These are phyloP conservation scores for Paraglomus brasilianum DNA, from an alignment of 192 early-diverging fungal species.

Conservation along the genomic window DNA sequence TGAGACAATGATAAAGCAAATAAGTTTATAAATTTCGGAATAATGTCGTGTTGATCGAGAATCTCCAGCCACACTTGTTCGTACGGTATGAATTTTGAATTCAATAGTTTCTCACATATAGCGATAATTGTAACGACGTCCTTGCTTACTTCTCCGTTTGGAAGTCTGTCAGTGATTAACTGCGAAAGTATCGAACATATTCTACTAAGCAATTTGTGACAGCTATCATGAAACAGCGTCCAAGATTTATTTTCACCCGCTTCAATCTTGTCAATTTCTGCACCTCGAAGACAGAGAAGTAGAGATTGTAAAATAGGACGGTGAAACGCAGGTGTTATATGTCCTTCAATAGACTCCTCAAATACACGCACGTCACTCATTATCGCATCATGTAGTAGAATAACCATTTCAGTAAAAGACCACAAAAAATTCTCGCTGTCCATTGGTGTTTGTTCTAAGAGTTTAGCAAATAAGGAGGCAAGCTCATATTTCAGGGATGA, in stretches of 20 bases:
- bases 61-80: conserved; percentile 11
- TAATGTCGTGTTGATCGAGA: conserved; percentile 11
- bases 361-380: conserved; percentile 16
- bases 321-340: conserved; percentile 29
- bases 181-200: conserved; percentile 1
- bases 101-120: conserved; percentile 3
- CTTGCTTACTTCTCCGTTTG: not conserved
- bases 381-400: conserved; percentile 11
- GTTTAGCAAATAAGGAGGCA: conserved; percentile 7
- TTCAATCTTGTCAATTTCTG: conserved; percentile 4
- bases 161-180: no score
- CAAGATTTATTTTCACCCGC: not conserved
- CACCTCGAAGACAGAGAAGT: conserved; percentile 36
- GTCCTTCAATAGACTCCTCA: not conserved
- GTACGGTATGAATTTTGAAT: conserved; percentile 24
- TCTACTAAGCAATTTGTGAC: conserved; percentile 12
- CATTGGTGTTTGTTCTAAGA: conserved; percentile 11
- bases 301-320: conserved; percentile 39
- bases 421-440: not conserved
- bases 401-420: conserved; percentile 16
- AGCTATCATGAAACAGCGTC: conserved; percentile 6
- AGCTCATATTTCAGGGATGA: conserved; percentile 1
- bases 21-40: conserved; percentile 8
- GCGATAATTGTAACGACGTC: conserved; percentile 22
- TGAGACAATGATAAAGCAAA: conserved; percentile 18